A percentile compares a stretch with the other conserved stretches of the same genome.
Evolutionary conservation across 1,139 yeast species (phyloP).

Genomic region (Debaryomycetaceae sp.): DNA sequence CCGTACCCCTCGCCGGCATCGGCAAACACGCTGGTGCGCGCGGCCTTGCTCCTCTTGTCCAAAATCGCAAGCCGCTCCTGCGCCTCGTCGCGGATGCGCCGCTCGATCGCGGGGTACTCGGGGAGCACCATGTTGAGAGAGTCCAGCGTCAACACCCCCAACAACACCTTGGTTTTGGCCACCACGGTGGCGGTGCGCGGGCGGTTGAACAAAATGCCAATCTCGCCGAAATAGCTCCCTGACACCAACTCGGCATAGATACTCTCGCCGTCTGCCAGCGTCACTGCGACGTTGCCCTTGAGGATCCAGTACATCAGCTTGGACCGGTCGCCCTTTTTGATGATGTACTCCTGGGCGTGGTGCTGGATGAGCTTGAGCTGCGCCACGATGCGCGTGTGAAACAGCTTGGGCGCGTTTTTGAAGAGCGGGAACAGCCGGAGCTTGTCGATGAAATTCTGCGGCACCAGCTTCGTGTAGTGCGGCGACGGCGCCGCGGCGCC

Average conservation of each 20-base stretch:
- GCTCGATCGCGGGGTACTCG: conserved; percentile 60
- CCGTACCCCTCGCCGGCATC: conserved; percentile 5
- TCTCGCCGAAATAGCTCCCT: conserved; percentile 75
- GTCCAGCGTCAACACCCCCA: conserved; percentile 66
- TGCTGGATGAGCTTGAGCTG: conserved; percentile 55
- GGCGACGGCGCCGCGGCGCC: conserved; percentile 4
- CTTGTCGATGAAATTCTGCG: conserved; percentile 49
- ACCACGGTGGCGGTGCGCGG: conserved; percentile 79
- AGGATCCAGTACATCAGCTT: conserved; percentile 77
- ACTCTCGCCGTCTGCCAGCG: conserved; percentile 73
- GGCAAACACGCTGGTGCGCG: conserved; percentile 7
- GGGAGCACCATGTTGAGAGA: conserved; percentile 56
- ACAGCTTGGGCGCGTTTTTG: conserved; percentile 60
- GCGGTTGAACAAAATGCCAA: conserved; percentile 68
- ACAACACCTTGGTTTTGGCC: conserved; percentile 61
- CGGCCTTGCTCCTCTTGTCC: conserved; percentile 48
- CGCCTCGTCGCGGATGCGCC: conserved; percentile 71
- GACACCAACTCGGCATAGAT: conserved; percentile 64
- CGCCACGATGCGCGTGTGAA: conserved; percentile 55
- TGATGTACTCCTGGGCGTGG: conserved; percentile 64
- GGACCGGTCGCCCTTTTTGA: conserved; percentile 70
- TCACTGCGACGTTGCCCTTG: conserved; percentile 68
- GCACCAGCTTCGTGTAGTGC: conserved; percentile 21
- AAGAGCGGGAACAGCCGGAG: conserved; percentile 59
- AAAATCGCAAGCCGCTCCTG: conserved; percentile 71